Base-by-base conservation (phyloP, 192 early-diverging fungal genomes). In the Coemansia sp. region DNA sequence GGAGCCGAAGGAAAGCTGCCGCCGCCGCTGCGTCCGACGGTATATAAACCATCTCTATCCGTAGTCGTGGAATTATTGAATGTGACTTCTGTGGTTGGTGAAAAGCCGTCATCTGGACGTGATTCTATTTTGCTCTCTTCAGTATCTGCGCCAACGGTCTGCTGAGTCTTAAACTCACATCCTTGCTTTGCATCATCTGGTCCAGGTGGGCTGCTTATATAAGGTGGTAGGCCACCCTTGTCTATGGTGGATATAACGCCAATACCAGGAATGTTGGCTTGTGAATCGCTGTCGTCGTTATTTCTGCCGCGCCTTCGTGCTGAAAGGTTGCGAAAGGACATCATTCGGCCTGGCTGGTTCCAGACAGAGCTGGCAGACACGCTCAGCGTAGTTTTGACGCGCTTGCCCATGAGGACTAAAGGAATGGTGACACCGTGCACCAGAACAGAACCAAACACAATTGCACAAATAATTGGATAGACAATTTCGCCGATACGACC, bases 371-470 rank as follows among this genome's bases (percentile, higher is more conserved):
- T 69, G 0, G 74, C 74, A 41, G 74, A 67, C 0, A 40, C 20
- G 22, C 64, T 75, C 19, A 79, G 25, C 8, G 77, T 74, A 14
- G 65, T 79, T 42, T 69, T 71, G 3, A 76, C 67, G 9, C 67
- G 78, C 46, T 81, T 85, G 32, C 87, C 87, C 62, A 92, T 79
- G 46, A 91, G 85, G 25, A 95, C 85, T 42, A 95, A 64, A 5
- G 90, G 88, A 9, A 95, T 90, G 1, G 92, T 91, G 2, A 88
- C 82, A 46, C 94, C 94, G 65, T 96, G 94, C 25, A 93, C 86
- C 16, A 96, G 49, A 7, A 96, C 90, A 37, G 90, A 92, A 7
- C 87, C 84, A n/a, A 95, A 75, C 12, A 96, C 93, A 65, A 94
- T 64, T 59, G 92, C 89, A 48, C 87, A 77, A 0, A 92, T 88